Base-by-base conservation (phyloP, 345 rosid genomes). In the Lepidium africanum region DNA sequence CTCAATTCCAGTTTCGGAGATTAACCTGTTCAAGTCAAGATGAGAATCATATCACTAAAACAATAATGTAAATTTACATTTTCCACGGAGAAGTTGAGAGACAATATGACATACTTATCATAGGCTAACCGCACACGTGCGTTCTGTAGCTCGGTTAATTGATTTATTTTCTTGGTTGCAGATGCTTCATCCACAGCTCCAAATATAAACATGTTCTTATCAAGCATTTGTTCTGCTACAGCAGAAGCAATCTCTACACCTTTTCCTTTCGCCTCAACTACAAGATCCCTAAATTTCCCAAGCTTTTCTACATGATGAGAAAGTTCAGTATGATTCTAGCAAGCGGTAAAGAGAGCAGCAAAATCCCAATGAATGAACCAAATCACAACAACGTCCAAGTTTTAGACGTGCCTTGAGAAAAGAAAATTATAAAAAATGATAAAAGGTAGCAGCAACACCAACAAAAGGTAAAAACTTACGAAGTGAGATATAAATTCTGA, bases 151-250 rank as follows among this genome's bases (percentile, higher is more conserved):
- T 83, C 84, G 1, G 77, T 76, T 33, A 79, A 77, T 45, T 81
- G 79, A 63, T 81, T 80, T 58, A 85, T 73, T 42, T 70, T 85
- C 60, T 82, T 81, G 5, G 54, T 56, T 42, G 65, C 52, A 35
- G 84, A 82, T 47, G 72, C 77, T 74, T 84, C 85, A 57, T 86
- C 91, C 17, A 88, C 86, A 70, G 70, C 74, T 50, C 99, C 99
- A 82, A 80, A 87, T 35, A 90, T 80, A 75, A 91, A 94, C 77
- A 74, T 66, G 53, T 79, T 79, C 60, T 70, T 81, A 55, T 84
- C 87, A 40, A 94, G 71, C 97, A 91, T 86, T 76, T 79, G 81
- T 76, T 78, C 86, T 21, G 87, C 84, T 55, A 88, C 57, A 65
- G 73, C 64, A 13, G 78, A 73, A 21, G 83, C 96, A 51, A 77